Evolutionary conservation across 768 basidiomycete species (phyloP).

Genomic region (Pleurotus ostreatus): DNA sequence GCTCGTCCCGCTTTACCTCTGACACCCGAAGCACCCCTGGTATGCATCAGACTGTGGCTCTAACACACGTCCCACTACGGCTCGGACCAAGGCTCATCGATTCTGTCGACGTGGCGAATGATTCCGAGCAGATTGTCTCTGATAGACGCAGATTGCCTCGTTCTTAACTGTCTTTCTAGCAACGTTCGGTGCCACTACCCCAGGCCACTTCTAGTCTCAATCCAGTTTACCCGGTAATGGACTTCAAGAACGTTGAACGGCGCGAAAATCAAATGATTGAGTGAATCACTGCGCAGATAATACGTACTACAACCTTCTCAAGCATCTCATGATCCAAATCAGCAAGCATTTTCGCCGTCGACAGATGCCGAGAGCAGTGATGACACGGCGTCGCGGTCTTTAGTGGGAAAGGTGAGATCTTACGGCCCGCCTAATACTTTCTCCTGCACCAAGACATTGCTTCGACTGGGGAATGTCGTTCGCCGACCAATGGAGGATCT

Average conservation of each 20-base stretch:
- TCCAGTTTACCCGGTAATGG: too few relatives aligned
- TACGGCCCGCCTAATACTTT: constrained; percentile 1
- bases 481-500: constrained; percentile 2
- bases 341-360: constrained; percentile 78
- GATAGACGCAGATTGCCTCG: too few relatives aligned
- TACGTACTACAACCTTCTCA: constrained; percentile 25
- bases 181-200: too few relatives aligned
- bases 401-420: not conserved
- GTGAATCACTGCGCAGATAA: not conserved
- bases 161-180: too few relatives aligned
- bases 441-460: constrained; percentile 1
- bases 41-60: too few relatives aligned
- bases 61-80: too few relatives aligned
- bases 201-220: too few relatives aligned
- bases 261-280: not conserved
- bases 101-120: too few relatives aligned
- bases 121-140: too few relatives aligned
- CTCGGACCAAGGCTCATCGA: too few relatives aligned
- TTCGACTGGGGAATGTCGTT: not conserved
- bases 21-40: too few relatives aligned
- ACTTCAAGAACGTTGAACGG: not conserved
- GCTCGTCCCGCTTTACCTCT: too few relatives aligned
- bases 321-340: constrained; percentile 61
- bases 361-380: constrained; percentile 79
- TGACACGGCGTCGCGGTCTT: constrained; percentile 95